Percentiles rank a stretch among this genome's conserved stretches.
Conservation (phyloP, 345 rosid species). For the Acer negundo region DNA sequence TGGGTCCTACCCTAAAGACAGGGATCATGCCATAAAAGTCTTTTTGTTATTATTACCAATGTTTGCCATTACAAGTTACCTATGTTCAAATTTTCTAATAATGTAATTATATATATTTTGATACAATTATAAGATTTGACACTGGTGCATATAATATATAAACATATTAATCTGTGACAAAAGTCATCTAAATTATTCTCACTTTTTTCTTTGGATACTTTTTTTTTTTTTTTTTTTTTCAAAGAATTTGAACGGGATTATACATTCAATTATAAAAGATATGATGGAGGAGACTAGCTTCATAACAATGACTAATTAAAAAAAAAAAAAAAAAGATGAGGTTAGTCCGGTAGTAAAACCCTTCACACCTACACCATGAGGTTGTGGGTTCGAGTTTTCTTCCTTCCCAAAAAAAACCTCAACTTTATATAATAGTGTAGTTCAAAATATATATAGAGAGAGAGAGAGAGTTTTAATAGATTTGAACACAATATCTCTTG, state of each 20-base stretch:
- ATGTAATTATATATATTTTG: slow-evolving; percentile 23
- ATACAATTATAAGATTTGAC: slow-evolving; percentile 43
- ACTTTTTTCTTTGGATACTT: neutral
- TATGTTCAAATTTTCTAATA: slow-evolving; percentile 24
- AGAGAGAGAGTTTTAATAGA: no score
- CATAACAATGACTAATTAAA: no score
- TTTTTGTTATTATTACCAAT: slow-evolving; percentile 47
- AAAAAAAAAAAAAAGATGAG: no score
- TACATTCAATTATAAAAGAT: neutral
- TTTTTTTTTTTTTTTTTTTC: neutral
- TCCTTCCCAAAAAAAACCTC: no score
- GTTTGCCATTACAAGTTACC: slow-evolving; percentile 68
- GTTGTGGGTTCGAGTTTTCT: no score
- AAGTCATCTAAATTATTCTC: slow-evolving; percentile 16
- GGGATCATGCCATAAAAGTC: slow-evolving; percentile 47
- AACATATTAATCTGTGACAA: slow-evolving; percentile 45
- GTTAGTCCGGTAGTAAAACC: no score
- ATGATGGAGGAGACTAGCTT: no score
- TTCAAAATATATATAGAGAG: no score
- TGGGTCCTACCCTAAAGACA: slow-evolving; percentile 41
- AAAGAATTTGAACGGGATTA: neutral
- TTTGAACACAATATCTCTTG: no score
- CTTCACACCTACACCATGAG: no score
- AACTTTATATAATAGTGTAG: no score
- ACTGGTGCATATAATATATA: slow-evolving; percentile 31